A percentile compares a stretch with the other conserved stretches of the same genome.
phyloP scores from a whole-genome alignment of 345 rosid species.

The Microcos paniculata region DNA sequence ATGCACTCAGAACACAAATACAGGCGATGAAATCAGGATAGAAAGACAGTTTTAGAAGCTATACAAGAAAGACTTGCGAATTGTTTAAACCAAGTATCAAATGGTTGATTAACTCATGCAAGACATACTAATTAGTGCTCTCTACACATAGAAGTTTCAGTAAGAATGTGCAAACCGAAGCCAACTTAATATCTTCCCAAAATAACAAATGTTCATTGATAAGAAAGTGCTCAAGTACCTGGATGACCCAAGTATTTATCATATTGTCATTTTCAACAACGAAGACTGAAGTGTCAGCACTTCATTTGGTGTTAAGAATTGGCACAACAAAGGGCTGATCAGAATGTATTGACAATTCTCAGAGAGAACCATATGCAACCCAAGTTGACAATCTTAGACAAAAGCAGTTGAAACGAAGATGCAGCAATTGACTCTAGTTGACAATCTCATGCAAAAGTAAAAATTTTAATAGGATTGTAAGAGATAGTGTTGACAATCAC shows the following conservation, averaged over 20 bases:
- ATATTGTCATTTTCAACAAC: neutral
- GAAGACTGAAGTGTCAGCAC: neutral
- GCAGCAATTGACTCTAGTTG: neutral
- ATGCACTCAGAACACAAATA: neutral
- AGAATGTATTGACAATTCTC: neutral
- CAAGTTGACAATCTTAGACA: neutral
- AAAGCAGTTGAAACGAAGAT: neutral
- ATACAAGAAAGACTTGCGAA: neutral
- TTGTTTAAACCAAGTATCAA: neutral
- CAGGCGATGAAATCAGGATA: neutral
- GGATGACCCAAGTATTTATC: neutral
- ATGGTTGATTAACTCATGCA: neutral
- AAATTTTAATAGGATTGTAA: too few species aligned
- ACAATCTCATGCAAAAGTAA: neutral
- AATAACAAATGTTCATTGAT: neutral
- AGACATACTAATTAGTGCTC: neutral
- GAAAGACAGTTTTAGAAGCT: neutral
- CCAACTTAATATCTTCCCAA: neutral
- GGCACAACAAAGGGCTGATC: constrained; percentile 7
- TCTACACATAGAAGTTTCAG: neutral
- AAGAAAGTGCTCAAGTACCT: neutral
- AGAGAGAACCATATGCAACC: neutral
- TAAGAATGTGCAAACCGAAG: neutral
- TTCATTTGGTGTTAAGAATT: neutral
- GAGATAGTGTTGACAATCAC: too few species aligned